Evolutionary conservation across 768 basidiomycete genomes (phyloP), one percentile per base, ranked within the genome.

Genomic region (Atractiella rhizophila): DNA sequence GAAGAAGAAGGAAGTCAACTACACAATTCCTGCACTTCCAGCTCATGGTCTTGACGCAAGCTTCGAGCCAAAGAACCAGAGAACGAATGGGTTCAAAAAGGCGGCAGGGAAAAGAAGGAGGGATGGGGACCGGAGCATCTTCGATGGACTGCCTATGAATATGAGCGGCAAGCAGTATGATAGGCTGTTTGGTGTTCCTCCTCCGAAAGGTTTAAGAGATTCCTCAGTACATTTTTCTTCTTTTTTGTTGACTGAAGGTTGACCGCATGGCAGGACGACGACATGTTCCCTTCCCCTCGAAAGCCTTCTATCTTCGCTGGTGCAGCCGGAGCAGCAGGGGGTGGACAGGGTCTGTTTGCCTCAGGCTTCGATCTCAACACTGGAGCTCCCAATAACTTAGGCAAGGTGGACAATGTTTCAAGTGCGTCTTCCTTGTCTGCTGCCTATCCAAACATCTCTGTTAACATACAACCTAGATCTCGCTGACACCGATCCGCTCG

Each of bases 401-500:
- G 52, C 37, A 53, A 52, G 28, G 47, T 52, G 9, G 32, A 28
- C 13, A 37, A 28, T 10, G 37, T 42, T 1, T 50, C 47, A 12
- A 40, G 48, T 44, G 9, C 27, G 42, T 46, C 12, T 6, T 25
- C 2, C 5, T 5, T 12, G 1, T 20, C 25, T 12, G 12, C 32
- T 25, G 7, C 12, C 30, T 21, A 25, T 6, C 30, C 8, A 29
- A 19, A 28, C 26, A 1, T 15, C n/a, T 10, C 36, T 26, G 15
- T 18, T 16, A 4, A n/a, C 15, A 9, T 18, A 8, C 8, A 20
- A 24, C 39, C n/a, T n/a, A 50, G 51, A 47, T 28, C 52, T 86
- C 13, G 85, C 88, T 7, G 91, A 98, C 56, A 77, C 80, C 3
- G 91, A 98, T 60, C 91, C 91, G 4, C 66, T 98, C 13, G 85